Evolutionary conservation across 148 eudicot genomes (phyloP).

Genomic region (Oxyria digyna): DNA sequence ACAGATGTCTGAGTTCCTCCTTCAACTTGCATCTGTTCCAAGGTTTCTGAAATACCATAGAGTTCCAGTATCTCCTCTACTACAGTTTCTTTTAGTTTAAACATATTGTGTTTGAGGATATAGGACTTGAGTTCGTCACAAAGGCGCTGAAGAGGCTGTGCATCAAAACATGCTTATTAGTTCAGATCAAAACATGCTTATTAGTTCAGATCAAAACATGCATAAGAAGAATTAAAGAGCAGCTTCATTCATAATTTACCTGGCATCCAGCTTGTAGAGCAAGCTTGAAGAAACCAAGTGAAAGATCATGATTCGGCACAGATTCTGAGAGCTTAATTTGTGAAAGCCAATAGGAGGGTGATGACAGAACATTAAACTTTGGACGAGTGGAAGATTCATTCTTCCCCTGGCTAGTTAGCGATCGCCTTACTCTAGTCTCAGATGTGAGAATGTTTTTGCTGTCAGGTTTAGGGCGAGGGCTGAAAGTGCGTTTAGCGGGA

Average conservation of each 20-base stretch:
- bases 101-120: conserved; percentile 47
- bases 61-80: conserved; percentile 45
- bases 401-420: conserved; percentile 24
- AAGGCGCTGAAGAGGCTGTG: conserved; percentile 48
- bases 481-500: conserved; percentile 40
- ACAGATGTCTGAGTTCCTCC: conserved; percentile 39
- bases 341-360: conserved; percentile 77
- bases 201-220: no score
- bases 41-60: conserved; percentile 44
- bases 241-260: conserved; percentile 27
- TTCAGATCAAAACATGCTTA: no score
- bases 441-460: conserved; percentile 52
- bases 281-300: conserved; percentile 87
- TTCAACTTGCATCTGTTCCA: conserved; percentile 54
- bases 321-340: conserved; percentile 88
- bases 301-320: conserved; percentile 63
- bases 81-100: conserved; percentile 38
- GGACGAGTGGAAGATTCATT: conserved; percentile 38
- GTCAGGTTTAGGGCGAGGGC: conserved; percentile 32
- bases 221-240: not conserved
- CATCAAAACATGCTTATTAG: not conserved
- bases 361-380: conserved; percentile 48
- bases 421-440: conserved; percentile 44
- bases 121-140: conserved; percentile 67
- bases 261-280: conserved; percentile 76